Evolutionary conservation across 2,329 filamentous ascomycete genomes (phyloP).

Genomic region (Diaporthe vaccinii): DNA sequence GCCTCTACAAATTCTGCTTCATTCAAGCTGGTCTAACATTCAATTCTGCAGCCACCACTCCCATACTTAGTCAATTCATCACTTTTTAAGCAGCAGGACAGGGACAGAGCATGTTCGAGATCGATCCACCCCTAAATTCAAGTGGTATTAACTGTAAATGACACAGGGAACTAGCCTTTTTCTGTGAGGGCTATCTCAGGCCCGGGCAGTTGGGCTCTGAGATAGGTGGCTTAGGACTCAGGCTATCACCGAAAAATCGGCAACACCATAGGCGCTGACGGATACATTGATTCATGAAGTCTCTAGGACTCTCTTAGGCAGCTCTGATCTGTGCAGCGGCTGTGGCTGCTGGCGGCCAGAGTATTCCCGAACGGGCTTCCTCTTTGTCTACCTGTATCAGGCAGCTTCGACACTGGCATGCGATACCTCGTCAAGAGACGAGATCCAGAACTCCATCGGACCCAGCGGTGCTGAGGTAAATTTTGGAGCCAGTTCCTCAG

Average conservation of each 20-base stretch:
- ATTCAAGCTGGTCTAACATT: background rate
- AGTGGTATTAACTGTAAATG: accelerated
- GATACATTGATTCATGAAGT: too few species aligned
- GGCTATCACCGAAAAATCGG: too few species aligned
- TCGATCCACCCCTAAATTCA: background rate
- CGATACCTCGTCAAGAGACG: background rate
- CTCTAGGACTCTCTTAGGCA: too few species aligned
- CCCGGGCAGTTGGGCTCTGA: too few species aligned
- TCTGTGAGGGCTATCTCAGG: too few species aligned
- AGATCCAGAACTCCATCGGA: too few species aligned
- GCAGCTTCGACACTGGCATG: background rate
- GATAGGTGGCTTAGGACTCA: too few species aligned
- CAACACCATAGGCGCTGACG: too few species aligned
- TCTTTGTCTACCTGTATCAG: background rate
- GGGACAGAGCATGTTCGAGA: background rate
- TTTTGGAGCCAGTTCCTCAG: too few species aligned
- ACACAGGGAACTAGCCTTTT: background rate
- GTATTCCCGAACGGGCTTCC: background rate
- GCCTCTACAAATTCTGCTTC: background rate
- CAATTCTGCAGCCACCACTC: background rate
- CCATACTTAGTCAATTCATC: background rate
- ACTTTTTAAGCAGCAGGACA: background rate
- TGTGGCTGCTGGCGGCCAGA: too few species aligned
- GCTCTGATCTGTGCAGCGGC: too few species aligned
- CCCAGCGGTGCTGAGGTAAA: too few species aligned